Evolutionary conservation across 2,329 filamentous ascomycete species (phyloP), one percentile per base, ranked within the genome.

Genomic region (Cytospora piceicola): DNA sequence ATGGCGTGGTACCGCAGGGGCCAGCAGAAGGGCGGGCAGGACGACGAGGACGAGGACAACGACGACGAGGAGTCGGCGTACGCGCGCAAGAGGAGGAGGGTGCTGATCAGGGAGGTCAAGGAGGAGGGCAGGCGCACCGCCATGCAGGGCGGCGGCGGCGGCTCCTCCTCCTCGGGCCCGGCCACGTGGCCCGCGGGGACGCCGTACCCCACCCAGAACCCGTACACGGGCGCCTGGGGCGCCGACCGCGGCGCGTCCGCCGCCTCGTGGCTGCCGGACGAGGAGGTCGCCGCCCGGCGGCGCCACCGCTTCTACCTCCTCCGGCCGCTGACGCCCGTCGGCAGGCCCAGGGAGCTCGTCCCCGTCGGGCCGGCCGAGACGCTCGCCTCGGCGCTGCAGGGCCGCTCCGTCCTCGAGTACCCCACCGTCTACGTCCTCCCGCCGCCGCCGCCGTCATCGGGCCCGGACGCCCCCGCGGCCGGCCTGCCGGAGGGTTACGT

Each of bases 341-440:
- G 64, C 9, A 62, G 42, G 12, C 52, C 60, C 24, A 75, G 71
- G 32, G 66, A 70, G 24, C 70, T 93, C 2, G 85, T 87, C 29
- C 88, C 88, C 0, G 70, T 93, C 2, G 69, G 77, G 0, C 71
- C 82, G 0, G 71, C 73, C 0, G 76, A 79, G 11, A 82, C 80
- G 1, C 77, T 93, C 4, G 78, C 79, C 1, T 76, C 81, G 1
- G 79, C 80, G 8, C 81, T 94, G 0, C 75, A 75, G n/a, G 81
- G 82, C 11, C 83, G 83, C 36, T 83, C 81, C 0, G 81, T 94
- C 0, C 77, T 92, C 8, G 91, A 93, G 71, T 93, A 88, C 67
- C 91, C 91, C 1, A 92, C 90, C 0, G 81, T 93, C 15, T 88
- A 90, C 72, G 82, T 85, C 6, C 77, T 91, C 9, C 75, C 81